A percentile compares a stretch with the other conserved stretches of the same genome.
These are phyloP conservation scores for Cercospora nicotianae DNA, from an alignment of 2,329 filamentous ascomycete genomes.

Conservation along the genomic window DNA sequence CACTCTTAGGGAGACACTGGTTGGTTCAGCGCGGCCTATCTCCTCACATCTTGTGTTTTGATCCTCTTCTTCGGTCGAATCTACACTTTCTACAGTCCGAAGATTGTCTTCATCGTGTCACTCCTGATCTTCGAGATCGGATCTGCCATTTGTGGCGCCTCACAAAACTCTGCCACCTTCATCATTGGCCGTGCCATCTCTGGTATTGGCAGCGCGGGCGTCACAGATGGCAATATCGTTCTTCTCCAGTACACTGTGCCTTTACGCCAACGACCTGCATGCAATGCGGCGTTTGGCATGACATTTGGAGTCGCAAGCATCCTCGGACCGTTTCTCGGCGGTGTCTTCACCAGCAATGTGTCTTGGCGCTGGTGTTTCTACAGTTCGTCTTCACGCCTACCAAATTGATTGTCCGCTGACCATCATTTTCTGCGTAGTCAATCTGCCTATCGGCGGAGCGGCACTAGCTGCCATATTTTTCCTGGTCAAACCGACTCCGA, in stretches of 20 bases:
- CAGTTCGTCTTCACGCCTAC: slow-evolving; percentile 50
- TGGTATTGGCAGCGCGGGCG: slow-evolving; percentile 54
- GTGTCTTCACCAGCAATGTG: slow-evolving; percentile 48
- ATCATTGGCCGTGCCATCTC: slow-evolving; percentile 56
- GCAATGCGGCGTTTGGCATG: slow-evolving; percentile 37
- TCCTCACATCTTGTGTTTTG: slow-evolving; percentile 46
- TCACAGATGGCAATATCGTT: slow-evolving; percentile 45
- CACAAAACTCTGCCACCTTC: slow-evolving; percentile 51
- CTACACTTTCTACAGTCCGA: slow-evolving; percentile 45
- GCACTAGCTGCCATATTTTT: slow-evolving; percentile 37
- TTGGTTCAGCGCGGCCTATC: slow-evolving; percentile 47
- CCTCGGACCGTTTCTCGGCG: slow-evolving; percentile 54
- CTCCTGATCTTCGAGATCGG: slow-evolving; percentile 48
- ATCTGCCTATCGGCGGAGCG: slow-evolving; percentile 49
- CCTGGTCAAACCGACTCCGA: slow-evolving; percentile 33
- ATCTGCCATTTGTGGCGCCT: slow-evolving; percentile 53
- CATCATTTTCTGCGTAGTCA: slow-evolving; percentile 38
- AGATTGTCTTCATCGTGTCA: slow-evolving; percentile 45
- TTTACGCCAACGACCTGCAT: slow-evolving; percentile 27
- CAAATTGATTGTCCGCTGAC: slow-evolving; percentile 40
- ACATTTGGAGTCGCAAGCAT: slow-evolving; percentile 48
- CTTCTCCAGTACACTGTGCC: slow-evolving; percentile 24
- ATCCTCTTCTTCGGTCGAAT: slow-evolving; percentile 47
- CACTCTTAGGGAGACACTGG: slow-evolving; percentile 41
- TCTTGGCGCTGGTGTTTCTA: slow-evolving; percentile 55